phyloP scores from a whole-genome alignment of 371 early-diverging fungal genomes.

The Syncephalastrum contaminatum region DNA sequence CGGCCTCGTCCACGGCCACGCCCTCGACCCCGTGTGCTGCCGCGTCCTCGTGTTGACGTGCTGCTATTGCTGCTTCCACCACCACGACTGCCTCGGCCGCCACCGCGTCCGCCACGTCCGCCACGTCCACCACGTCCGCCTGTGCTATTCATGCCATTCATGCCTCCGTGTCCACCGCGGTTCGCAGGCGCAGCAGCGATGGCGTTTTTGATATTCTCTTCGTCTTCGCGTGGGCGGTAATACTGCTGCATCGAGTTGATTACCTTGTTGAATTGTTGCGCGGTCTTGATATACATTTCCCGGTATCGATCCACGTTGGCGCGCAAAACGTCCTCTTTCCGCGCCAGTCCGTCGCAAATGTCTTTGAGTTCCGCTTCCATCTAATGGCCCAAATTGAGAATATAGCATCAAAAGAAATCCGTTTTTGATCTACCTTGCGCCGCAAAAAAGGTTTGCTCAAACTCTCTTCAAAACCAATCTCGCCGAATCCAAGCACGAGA shows the following conservation, averaged over 20 bases:
- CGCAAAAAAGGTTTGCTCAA: constrained; percentile 85
- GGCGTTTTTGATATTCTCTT: constrained; percentile 1
- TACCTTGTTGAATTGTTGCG: constrained; percentile 43
- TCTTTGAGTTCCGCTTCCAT: constrained; percentile 48
- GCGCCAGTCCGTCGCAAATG: constrained; percentile 66
- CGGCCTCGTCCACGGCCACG: constrained; percentile 21
- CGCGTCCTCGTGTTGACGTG: constrained; percentile 7
- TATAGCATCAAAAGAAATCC: neutral
- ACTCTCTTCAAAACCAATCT: constrained; percentile 80
- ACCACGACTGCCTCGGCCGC: constrained; percentile 7
- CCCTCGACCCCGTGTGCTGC: constrained; percentile 10
- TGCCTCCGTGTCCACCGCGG: neutral
- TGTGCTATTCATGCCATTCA: constrained; percentile 9
- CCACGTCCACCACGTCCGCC: constrained; percentile 14
- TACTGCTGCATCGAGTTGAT: constrained; percentile 40
- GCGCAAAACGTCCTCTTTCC: constrained; percentile 57
- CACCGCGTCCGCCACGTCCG: constrained; percentile 11
- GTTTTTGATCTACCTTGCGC: constrained; percentile 53
- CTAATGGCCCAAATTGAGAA: neutral
- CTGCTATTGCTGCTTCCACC: constrained; percentile 1
- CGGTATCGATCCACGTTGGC: constrained; percentile 62
- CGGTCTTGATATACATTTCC: constrained; percentile 58
- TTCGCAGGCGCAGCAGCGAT: constrained; percentile 1
- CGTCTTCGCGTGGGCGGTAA: constrained; percentile 29
- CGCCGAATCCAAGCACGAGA: constrained; percentile 91